Conservation (phyloP, 768 basidiomycete species). For the Xerocomellus chrysenteron region DNA sequence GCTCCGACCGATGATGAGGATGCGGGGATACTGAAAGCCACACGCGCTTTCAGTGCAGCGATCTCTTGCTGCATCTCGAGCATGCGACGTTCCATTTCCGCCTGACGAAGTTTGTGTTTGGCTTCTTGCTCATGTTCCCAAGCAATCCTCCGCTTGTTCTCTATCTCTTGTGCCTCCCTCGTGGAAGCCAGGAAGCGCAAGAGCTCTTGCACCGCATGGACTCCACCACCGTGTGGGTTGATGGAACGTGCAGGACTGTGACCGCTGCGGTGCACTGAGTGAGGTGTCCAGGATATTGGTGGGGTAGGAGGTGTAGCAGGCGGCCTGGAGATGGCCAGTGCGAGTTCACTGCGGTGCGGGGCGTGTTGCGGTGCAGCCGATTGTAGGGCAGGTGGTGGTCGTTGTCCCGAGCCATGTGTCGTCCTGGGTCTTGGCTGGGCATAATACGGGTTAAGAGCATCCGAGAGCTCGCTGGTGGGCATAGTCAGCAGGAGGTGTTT, state of each 20-base stretch:
- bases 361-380: slow-evolving; percentile 40
- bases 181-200: slow-evolving; percentile 57
- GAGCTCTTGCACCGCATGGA: slow-evolving; percentile 57
- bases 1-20: slow-evolving; percentile 4
- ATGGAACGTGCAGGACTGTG: slow-evolving; percentile 18
- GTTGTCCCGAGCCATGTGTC: slow-evolving; percentile 12
- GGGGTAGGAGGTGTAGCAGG: slow-evolving; percentile 30
- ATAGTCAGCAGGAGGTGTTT: slow-evolving; percentile 37
- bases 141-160: slow-evolving; percentile 53
- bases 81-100: slow-evolving; percentile 58
- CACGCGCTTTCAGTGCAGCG: slow-evolving; percentile 41
- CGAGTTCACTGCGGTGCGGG: slow-evolving; percentile 65
- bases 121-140: slow-evolving; percentile 77
- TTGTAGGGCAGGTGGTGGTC: slow-evolving; percentile 27
- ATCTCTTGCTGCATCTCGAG: slow-evolving; percentile 56
- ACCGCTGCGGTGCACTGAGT: slow-evolving; percentile 4
- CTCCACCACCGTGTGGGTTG: slow-evolving; percentile 35
- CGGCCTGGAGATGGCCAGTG: slow-evolving; percentile 51
- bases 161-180: slow-evolving; percentile 58
- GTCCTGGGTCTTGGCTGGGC: slow-evolving; percentile 42
- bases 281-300: slow-evolving; percentile 18
- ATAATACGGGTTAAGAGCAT: slow-evolving; percentile 73
- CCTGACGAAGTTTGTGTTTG: slow-evolving; percentile 51
- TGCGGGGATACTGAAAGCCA: slow-evolving; percentile 25
- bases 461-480: slow-evolving; percentile 72